Evolutionary conservation across 352 stramenopile species (phyloP).

Genomic region (Peronospora farinosa): DNA sequence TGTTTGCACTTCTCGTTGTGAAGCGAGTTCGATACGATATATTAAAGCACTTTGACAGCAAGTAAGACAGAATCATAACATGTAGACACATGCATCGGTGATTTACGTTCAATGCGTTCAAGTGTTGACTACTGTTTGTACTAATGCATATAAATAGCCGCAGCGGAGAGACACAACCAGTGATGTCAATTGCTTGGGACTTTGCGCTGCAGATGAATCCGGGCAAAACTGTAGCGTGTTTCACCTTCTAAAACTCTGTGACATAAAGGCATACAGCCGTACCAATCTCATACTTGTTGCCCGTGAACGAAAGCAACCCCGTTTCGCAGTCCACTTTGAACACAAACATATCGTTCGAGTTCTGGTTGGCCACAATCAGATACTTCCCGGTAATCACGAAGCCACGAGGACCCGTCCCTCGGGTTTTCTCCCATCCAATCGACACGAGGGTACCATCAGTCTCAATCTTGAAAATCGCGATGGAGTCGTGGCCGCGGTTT

Average conservation of each 20-base stretch:
- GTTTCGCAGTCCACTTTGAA: constrained; percentile 42
- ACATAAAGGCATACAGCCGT: constrained; percentile 41
- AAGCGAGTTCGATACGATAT: too few species aligned
- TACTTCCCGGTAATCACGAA: constrained; percentile 44
- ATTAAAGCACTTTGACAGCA: too few species aligned
- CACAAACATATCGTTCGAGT: constrained; percentile 51
- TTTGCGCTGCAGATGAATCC: neutral
- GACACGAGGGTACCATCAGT: constrained; percentile 28
- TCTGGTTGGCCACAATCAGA: constrained; percentile 58
- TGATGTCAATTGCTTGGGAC: too few species aligned
- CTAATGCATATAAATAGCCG: too few species aligned
- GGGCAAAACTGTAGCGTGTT: neutral
- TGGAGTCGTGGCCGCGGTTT: constrained; percentile 59
- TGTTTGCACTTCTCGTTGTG: too few species aligned
- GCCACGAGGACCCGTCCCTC: constrained; percentile 37
- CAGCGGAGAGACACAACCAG: too few species aligned
- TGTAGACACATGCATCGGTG: too few species aligned
- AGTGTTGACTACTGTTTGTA: too few species aligned
- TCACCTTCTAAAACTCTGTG: constrained; percentile 15
- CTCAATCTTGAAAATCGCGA: constrained; percentile 48
- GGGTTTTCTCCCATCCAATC: constrained; percentile 36
- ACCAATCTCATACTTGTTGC: constrained; percentile 33
- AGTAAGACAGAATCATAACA: too few species aligned
- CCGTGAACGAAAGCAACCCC: constrained; percentile 37
- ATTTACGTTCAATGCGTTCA: too few species aligned